Evolutionary conservation across 2,329 filamentous ascomycete species (phyloP).

Genomic region (Xylariaceae sp.): DNA sequence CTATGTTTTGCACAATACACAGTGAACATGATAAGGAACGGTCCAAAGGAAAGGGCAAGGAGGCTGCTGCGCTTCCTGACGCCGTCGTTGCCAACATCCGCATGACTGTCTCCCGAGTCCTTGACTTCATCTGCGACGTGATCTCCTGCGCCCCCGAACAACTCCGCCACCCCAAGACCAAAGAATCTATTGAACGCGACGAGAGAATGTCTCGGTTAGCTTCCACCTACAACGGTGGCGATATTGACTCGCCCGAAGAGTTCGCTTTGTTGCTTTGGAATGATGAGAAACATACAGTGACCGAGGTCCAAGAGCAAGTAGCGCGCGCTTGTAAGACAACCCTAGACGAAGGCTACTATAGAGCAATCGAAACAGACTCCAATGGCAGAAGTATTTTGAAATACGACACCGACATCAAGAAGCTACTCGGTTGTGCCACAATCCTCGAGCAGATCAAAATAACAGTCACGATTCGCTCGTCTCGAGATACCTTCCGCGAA

Average conservation of each 20-base stretch:
- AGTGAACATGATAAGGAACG: slow-evolving; percentile 53
- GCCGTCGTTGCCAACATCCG: slow-evolving; percentile 73
- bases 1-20: slow-evolving; percentile 90
- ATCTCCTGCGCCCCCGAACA: slow-evolving; percentile 98
- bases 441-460: slow-evolving; percentile 94
- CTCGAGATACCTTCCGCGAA: slow-evolving; percentile 91
- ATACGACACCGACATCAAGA: slow-evolving; percentile 65
- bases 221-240: slow-evolving; percentile 66
- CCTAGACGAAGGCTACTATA: slow-evolving; percentile 60
- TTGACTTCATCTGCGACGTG: slow-evolving; percentile 97
- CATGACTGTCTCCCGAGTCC: slow-evolving; percentile 75
- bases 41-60: slow-evolving; percentile 57
- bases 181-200: slow-evolving; percentile 73
- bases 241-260: slow-evolving; percentile 63
- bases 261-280: slow-evolving; percentile 92
- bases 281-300: slow-evolving; percentile 95
- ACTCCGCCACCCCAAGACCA: slow-evolving; percentile 76
- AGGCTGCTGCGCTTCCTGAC: slow-evolving; percentile 57
- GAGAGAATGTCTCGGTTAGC: slow-evolving; percentile 73
- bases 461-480: slow-evolving; percentile 88
- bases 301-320: slow-evolving; percentile 85
- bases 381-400: slow-evolving; percentile 81
- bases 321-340: slow-evolving; percentile 78
- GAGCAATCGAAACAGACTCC: slow-evolving; percentile 84
- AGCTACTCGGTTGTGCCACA: slow-evolving; percentile 70